Percentiles rank a stretch among this genome's conserved stretches.
Conservation (phyloP, 176 grass and related monocot species). For the Cenchrus fungigraminus region DNA sequence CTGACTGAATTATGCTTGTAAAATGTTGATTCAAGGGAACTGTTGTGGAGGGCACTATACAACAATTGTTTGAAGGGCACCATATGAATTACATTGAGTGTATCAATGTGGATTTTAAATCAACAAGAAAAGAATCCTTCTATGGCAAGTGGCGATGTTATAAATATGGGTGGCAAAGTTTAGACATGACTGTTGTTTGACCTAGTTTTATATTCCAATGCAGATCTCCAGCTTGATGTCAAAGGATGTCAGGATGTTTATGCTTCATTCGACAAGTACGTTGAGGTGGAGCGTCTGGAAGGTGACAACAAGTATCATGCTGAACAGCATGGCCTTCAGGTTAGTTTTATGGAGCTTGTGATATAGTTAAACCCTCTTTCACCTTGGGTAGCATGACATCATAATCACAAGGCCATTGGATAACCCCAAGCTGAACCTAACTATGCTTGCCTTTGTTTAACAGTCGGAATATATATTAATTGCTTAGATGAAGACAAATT, state of each 20-base stretch:
- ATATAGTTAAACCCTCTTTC: background rate
- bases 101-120: conserved; percentile 98
- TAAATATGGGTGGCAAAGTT: conserved; percentile 15
- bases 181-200: conserved; percentile 18
- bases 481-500: background rate
- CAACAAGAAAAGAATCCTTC: conserved; percentile 97
- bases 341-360: conserved; percentile 38
- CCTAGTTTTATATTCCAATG: conserved; percentile 38
- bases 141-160: conserved; percentile 72
- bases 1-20: conserved; percentile 63
- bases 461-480: background rate
- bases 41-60: conserved; percentile 97
- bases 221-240: conserved; percentile 98
- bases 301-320: conserved; percentile 99
- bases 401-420: background rate
- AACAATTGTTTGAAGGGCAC: conserved; percentile 99
- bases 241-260: conserved; percentile 96
- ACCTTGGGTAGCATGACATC: background rate
- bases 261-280: conserved; percentile 98
- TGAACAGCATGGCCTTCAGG: conserved; percentile 93
- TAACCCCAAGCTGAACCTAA: background rate
- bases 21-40: conserved; percentile 82
- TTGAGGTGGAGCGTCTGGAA: conserved; percentile 91
- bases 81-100: conserved; percentile 99
- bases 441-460: background rate